Evolutionary conservation across 495 filamentous ascomycete species (phyloP).

Genomic region (Aspergillus bridgeri): DNA sequence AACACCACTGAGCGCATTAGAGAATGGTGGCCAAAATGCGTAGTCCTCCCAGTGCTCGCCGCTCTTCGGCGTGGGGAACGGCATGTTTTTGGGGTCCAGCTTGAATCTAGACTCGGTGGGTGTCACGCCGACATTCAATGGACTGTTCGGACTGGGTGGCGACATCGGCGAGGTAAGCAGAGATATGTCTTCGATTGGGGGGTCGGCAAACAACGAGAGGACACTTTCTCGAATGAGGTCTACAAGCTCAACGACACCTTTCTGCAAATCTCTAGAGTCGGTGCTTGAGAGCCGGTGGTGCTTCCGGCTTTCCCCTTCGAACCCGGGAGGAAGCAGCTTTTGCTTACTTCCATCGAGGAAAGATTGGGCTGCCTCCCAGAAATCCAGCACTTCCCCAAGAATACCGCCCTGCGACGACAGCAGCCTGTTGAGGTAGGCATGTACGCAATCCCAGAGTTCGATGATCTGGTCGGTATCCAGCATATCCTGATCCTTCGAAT

Average conservation of each 20-base stretch:
- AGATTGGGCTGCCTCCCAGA: conserved; percentile 87
- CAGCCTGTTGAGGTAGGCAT: conserved; percentile 62
- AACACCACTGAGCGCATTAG: conserved; percentile 83
- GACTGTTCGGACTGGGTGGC: conserved; percentile 66
- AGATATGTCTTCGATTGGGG: conserved; percentile 86
- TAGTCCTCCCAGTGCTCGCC: conserved; percentile 90
- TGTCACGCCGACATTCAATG: conserved; percentile 48
- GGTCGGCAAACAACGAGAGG: conserved; percentile 78
- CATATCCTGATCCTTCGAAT: conserved; percentile 48
- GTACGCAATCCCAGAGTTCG: conserved; percentile 85
- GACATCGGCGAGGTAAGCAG: conserved; percentile 76
- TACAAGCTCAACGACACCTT: conserved; percentile 74
- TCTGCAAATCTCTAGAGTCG: conserved; percentile 67
- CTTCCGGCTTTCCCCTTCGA: conserved; percentile 75
- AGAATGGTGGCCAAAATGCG: conserved; percentile 93
- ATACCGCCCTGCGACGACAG: conserved; percentile 73
- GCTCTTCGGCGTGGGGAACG: conserved; percentile 68
- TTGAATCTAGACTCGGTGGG: conserved; percentile 68
- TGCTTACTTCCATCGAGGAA: conserved; percentile 89
- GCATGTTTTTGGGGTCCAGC: conserved; percentile 70
- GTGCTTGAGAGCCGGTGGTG: conserved; percentile 79
- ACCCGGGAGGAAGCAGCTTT: conserved; percentile 72
- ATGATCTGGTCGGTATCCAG: conserved; percentile 74
- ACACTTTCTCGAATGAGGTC: conserved; percentile 76
- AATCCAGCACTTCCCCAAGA: conserved; percentile 83